Evolutionary conservation across 768 basidiomycete genomes (phyloP).

Genomic region (Postia placenta): DNA sequence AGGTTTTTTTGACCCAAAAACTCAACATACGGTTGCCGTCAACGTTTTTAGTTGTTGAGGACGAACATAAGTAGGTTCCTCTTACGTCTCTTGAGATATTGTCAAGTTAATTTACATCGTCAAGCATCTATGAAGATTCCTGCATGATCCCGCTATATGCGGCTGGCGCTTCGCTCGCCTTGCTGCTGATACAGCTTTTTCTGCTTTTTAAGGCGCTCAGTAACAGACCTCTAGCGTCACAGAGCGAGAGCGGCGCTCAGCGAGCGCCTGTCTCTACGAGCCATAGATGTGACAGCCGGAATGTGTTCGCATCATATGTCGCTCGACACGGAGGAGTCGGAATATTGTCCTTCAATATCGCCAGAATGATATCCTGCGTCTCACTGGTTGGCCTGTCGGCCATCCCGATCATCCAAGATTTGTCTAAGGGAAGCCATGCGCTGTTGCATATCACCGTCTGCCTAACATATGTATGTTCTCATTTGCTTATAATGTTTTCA

Average conservation of each 20-base stretch:
- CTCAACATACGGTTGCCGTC: too few relatives aligned
- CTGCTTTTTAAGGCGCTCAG: not conserved
- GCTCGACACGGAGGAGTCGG: conserved; percentile 22
- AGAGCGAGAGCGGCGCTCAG: too few relatives aligned
- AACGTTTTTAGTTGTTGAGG: too few relatives aligned
- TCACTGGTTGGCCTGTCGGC: conserved; percentile 29
- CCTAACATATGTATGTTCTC: conserved; percentile 11
- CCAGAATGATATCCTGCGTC: conserved; percentile 24
- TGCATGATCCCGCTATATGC: not conserved
- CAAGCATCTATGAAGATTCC: not conserved
- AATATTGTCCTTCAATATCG: conserved; percentile 28
- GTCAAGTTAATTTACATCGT: too few relatives aligned
- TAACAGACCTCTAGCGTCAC: not conserved
- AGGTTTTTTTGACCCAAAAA: too few relatives aligned
- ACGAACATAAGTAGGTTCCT: too few relatives aligned
- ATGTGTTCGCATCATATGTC: not conserved
- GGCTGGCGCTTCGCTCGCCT: not conserved
- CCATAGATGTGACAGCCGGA: not conserved
- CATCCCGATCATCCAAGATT: conserved; percentile 7
- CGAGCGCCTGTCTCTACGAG: not conserved
- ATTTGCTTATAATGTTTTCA: not conserved
- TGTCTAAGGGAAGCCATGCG: conserved; percentile 16
- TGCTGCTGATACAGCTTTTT: not conserved
- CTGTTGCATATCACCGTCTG: conserved; percentile 25
- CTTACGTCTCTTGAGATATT: too few relatives aligned